Percentiles rank a stretch among this genome's conserved stretches.
These are phyloP conservation scores for Saururus chinensis DNA, from an alignment of 164 flowering plant species.

Conservation along the genomic window DNA sequence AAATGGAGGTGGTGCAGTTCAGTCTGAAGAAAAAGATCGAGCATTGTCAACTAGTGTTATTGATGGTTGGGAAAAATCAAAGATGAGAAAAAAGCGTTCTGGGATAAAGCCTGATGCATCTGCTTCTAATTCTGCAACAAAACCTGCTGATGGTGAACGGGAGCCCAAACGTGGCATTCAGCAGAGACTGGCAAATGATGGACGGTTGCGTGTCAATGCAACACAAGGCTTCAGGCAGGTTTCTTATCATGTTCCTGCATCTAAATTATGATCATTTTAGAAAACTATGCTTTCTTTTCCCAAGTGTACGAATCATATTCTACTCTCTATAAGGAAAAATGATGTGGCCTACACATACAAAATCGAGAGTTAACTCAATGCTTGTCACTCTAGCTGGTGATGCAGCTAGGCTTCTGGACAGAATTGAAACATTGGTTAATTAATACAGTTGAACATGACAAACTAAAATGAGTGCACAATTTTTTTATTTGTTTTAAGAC, in stretches of 20 bases:
- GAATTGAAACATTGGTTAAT: no score
- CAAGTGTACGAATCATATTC: no score
- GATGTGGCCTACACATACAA: no score
- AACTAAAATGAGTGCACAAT: no score
- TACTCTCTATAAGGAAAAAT: no score
- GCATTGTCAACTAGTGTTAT: conserved; percentile 28
- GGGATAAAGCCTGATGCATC: conserved; percentile 57
- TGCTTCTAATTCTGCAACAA: conserved; percentile 33
- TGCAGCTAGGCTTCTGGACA: no score
- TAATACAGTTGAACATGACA: no score
- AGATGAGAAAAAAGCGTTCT: conserved; percentile 81
- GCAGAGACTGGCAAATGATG: conserved; percentile 39
- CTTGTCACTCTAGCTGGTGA: no score
- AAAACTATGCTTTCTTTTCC: no score
- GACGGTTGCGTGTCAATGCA: conserved; percentile 35
- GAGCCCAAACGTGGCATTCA: conserved; percentile 43
- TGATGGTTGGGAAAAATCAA: conserved; percentile 86
- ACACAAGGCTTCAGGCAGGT: conserved; percentile 45
- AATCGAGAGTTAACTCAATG: no score
- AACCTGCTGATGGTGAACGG: conserved; percentile 41
- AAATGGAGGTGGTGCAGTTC: conserved; percentile 31
- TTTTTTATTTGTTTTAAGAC: no score
- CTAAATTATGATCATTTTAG: neutral
- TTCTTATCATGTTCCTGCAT: neutral
- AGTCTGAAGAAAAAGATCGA: conserved; percentile 43